These are phyloP conservation scores for Pleurotus djamor DNA, from an alignment of 768 basidiomycete genomes.

Conservation along the genomic window DNA sequence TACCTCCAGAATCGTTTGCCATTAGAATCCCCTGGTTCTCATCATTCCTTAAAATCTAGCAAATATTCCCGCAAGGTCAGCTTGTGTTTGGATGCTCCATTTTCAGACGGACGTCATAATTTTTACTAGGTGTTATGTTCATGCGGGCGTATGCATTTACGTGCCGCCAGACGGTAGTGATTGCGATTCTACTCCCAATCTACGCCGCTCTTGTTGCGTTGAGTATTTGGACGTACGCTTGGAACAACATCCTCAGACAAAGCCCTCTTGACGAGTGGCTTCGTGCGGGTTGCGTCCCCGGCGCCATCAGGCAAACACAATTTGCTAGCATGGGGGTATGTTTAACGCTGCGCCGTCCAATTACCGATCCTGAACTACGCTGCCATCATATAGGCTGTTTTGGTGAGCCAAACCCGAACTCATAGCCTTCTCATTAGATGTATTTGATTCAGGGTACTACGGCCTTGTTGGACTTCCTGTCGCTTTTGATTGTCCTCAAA, in stretches of 20 bases:
- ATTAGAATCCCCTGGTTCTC: neutral
- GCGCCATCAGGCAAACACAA: neutral
- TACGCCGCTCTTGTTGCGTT: slow-evolving; percentile 13
- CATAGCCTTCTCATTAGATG: neutral
- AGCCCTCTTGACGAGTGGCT: neutral
- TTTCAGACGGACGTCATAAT: neutral
- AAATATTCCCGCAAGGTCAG: slow-evolving; percentile 16
- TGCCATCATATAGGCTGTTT: neutral
- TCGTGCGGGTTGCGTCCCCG: neutral
- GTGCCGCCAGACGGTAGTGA: slow-evolving; percentile 11
- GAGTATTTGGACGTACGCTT: slow-evolving; percentile 19
- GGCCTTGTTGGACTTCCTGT: slow-evolving; percentile 16
- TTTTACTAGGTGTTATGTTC: slow-evolving; percentile 17
- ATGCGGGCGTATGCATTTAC: slow-evolving; percentile 23
- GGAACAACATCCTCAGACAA: slow-evolving; percentile 9
- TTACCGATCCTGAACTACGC: neutral
- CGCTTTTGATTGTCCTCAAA: slow-evolving; percentile 12
- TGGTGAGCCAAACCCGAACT: neutral
- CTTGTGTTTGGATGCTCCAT: neutral
- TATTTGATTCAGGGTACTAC: slow-evolving; percentile 10
- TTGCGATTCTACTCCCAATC: slow-evolving; percentile 9
- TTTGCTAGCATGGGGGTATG: slow-evolving; percentile 7
- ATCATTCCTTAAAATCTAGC: slow-evolving; percentile 5
- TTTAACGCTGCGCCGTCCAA: neutral
- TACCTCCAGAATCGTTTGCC: neutral